These are phyloP conservation scores for Irpex rosettiformis DNA, from an alignment of 1,284 basidiomycete genomes.

Conservation along the genomic window DNA sequence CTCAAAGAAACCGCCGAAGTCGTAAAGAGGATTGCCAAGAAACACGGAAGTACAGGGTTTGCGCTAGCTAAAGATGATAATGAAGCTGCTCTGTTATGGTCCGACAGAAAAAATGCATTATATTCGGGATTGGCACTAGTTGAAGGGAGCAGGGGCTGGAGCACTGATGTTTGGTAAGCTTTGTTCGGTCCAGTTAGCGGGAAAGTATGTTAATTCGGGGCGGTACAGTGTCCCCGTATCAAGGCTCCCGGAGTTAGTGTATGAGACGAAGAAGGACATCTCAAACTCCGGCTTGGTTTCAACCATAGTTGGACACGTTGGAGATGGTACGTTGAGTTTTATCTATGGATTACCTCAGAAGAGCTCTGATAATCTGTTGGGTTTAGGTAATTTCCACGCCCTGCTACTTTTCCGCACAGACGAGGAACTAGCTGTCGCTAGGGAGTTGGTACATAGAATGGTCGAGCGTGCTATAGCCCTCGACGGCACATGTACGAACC, in stretches of 20 bases:
- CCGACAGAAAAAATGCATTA: slow-evolving; percentile 81
- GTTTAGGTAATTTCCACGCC: slow-evolving; percentile 52
- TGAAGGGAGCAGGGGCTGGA: slow-evolving; percentile 67
- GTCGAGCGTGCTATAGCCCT: slow-evolving; percentile 69
- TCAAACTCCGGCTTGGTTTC: slow-evolving; percentile 54
- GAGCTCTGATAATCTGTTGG: neutral
- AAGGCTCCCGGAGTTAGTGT: slow-evolving; percentile 70
- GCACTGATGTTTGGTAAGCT: slow-evolving; percentile 80
- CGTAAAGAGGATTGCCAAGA: slow-evolving; percentile 53
- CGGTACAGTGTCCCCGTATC: slow-evolving; percentile 72
- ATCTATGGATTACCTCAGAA: neutral
- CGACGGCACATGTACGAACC: slow-evolving; percentile 65
- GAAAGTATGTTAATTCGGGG: neutral
- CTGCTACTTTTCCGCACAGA: slow-evolving; percentile 61
- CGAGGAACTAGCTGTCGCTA: slow-evolving; percentile 50
- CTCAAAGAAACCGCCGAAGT: slow-evolving; percentile 63
- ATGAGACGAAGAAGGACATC: slow-evolving; percentile 75
- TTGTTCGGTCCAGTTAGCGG: neutral
- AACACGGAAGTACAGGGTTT: slow-evolving; percentile 70
- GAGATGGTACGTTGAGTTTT: slow-evolving; percentile 63
- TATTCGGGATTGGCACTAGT: slow-evolving; percentile 67
- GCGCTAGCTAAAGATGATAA: slow-evolving; percentile 63
- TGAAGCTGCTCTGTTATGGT: slow-evolving; percentile 80
- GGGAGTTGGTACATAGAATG: slow-evolving; percentile 61
- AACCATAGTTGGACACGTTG: slow-evolving; percentile 78